phyloP scores from a whole-genome alignment of 805 yeast genomes.

The Wickerhamomyces xylosicus region DNA sequence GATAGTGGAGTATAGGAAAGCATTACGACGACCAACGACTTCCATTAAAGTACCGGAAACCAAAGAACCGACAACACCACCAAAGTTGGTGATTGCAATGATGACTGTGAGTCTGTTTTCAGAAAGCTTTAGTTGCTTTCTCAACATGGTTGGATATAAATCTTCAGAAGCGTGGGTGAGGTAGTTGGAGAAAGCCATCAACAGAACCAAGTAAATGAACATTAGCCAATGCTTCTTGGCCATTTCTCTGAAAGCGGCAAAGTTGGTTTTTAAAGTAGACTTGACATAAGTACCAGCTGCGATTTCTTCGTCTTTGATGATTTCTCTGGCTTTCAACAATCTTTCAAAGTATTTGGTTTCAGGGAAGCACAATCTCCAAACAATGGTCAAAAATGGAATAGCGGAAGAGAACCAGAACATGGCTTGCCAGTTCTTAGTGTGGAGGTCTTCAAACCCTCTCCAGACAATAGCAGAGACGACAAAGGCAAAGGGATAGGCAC shows the following conservation, averaged over 20 bases:
- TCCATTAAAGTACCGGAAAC: conserved; percentile 47
- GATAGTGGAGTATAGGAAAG: conserved; percentile 39
- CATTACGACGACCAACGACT: conserved; percentile 49
- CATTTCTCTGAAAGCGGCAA: conserved; percentile 25
- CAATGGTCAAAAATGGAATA: conserved; percentile 46
- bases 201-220: conserved; percentile 42
- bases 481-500: conserved; percentile 58
- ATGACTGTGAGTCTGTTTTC: conserved; percentile 44
- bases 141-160: conserved; percentile 54
- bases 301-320: conserved; percentile 18
- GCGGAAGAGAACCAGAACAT: conserved; percentile 70
- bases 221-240: conserved; percentile 49
- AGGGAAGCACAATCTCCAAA: conserved; percentile 48
- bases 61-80: conserved; percentile 60
- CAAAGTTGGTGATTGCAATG: conserved; percentile 52
- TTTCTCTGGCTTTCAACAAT: conserved; percentile 15
- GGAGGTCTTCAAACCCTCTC: conserved; percentile 47
- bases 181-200: conserved; percentile 65
- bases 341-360: conserved; percentile 44
- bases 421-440: conserved; percentile 54
- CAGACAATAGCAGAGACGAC: conserved; percentile 54
- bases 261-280: conserved; percentile 14
- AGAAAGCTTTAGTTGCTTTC: conserved; percentile 37
- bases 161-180: conserved; percentile 72
- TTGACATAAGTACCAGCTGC: conserved; percentile 11